Evolutionary conservation across 1,284 basidiomycete species (phyloP), one percentile per base, ranked within the genome.

Genomic region (Erythrobasidium hasegawianum): DNA sequence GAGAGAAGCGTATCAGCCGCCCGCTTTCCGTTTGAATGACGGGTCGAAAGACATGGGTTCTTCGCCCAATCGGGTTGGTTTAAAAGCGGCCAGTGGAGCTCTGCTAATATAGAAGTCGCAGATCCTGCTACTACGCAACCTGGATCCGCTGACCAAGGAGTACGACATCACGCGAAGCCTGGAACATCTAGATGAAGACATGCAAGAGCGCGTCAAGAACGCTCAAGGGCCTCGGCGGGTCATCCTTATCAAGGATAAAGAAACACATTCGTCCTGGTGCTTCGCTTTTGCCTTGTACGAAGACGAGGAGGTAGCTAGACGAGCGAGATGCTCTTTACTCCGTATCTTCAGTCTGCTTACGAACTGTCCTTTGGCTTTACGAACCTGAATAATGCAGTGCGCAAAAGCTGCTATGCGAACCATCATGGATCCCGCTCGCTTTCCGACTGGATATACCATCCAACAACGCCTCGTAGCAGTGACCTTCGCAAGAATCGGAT

Each of bases 11-110:
- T 47, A 47, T 24, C n/a, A 18, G 8, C 7, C 43, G 16, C 43
- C 16, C 8, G n/a, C 43, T n/a, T 18, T 71, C 76, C 81, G 70
- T 59, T 62, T 73, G 71, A 95, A 95, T 75, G 93, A 97, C 74
- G 93, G 93, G 1, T 95, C 89, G 66, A 83, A 91, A 56, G 93
- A 97, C 78, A 94, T 97, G 74, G 93, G 90, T 68, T 89, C 87
- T 69, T 79, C 85, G 2, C 89, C 49, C 0, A 78, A 77, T 38
- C 74, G 57, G 13, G 62, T 65, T 14, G 18, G 45, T 20, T 1
- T n/a, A n/a, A n/a, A n/a, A n/a, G n/a, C n/a, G n/a, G n/a, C n/a
- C n/a, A n/a, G n/a, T n/a, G n/a, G n/a, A n/a, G n/a, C n/a, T n/a
- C n/a, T n/a, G n/a, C 50, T 50, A 11, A 53, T 18, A n/a, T n/a